Conservation (phyloP, 1,139 yeast genomes). For the Wickerhamiella infanticola region DNA sequence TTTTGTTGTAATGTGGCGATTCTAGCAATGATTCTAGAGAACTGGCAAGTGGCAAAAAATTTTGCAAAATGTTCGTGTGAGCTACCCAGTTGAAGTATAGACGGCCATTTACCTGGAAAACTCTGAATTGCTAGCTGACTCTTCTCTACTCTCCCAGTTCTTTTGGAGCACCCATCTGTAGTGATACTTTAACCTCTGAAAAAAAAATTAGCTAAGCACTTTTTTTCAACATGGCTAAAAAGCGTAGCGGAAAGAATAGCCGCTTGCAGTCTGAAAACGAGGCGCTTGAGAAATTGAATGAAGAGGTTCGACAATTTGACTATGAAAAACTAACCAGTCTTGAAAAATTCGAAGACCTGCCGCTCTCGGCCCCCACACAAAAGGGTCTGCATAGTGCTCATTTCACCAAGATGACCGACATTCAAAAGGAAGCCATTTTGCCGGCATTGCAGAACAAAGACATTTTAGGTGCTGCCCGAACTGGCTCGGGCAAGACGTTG, state of each 20-base stretch:
- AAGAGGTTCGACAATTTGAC: slow-evolving; percentile 5
- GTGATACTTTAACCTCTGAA: not conserved
- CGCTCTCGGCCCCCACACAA: slow-evolving; percentile 49
- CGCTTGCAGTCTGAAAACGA: slow-evolving; percentile 10
- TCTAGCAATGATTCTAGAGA: too few relatives aligned
- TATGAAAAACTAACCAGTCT: slow-evolving; percentile 17
- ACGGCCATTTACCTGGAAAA: too few relatives aligned
- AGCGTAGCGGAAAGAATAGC: not conserved
- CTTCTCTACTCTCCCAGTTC: too few relatives aligned
- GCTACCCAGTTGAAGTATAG: too few relatives aligned
- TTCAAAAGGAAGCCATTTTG: slow-evolving; percentile 70
- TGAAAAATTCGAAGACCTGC: slow-evolving; percentile 39
- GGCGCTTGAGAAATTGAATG: slow-evolving; percentile 19
- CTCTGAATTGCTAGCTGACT: too few relatives aligned
- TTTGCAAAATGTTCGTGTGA: too few relatives aligned
- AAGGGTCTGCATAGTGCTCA: slow-evolving; percentile 55
- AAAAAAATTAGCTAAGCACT: not conserved
- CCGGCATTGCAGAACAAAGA: slow-evolving; percentile 68
- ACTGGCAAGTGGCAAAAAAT: too few relatives aligned
- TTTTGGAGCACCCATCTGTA: not conserved
- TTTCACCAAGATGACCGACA: slow-evolving; percentile 66
- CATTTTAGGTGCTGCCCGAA: slow-evolving; percentile 80
- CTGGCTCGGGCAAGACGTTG: slow-evolving; percentile 93
- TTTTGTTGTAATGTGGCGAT: too few relatives aligned
- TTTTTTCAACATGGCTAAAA: slow-evolving; percentile 1